Base-by-base conservation (phyloP, 306 rosid genomes). In the Vicia villosa region DNA sequence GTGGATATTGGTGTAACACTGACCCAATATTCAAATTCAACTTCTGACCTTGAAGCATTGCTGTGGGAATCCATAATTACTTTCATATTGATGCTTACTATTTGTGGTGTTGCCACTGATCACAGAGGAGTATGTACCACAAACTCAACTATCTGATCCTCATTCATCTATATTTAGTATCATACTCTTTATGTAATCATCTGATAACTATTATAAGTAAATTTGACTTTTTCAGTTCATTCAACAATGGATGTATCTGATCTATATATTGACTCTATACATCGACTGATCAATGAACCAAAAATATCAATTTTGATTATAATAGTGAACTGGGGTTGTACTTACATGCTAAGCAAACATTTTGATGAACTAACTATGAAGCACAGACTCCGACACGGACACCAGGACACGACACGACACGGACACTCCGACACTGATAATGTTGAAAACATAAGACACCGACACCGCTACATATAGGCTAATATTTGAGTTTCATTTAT, bases 71-170 rank as follows among this genome's bases (percentile, higher is more conserved):
- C 43, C 73, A 68, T 76, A 7, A 73, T 41, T 74, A 65, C 89
- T 37, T 80, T 65, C 63, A 68, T 74, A 30, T 45, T 81, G 12
- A 67, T 78, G 80, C 62, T 85, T 76, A 83, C 81, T 54, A 86
- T 81, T 74, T 75, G 79, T 17, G 84, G 80, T 50, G 84, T 69
- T 36, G 77, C 82, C 58, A 78, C 87, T 50, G 83, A 86, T 76
- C 69, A 78, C 37, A 83, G 85, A 76, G 85, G 81, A 70, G 56
- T 50, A 46, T 2, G 83, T 81, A 82, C 17, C 16, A 56, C 40
- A 56, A 40, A 6, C 62, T 62, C 36, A 45, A 49, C n/a, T 61
- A 20, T 46, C 8, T 32, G 14, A 45, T 19, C 6, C 47, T 32
- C 13, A 57, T 19, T 62, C 38, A 37, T 37, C 6, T 19, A 2